These are phyloP conservation scores for Pseudogymnoascus sp. DNA, from an alignment of 2,329 filamentous ascomycete genomes.

Conservation along the genomic window DNA sequence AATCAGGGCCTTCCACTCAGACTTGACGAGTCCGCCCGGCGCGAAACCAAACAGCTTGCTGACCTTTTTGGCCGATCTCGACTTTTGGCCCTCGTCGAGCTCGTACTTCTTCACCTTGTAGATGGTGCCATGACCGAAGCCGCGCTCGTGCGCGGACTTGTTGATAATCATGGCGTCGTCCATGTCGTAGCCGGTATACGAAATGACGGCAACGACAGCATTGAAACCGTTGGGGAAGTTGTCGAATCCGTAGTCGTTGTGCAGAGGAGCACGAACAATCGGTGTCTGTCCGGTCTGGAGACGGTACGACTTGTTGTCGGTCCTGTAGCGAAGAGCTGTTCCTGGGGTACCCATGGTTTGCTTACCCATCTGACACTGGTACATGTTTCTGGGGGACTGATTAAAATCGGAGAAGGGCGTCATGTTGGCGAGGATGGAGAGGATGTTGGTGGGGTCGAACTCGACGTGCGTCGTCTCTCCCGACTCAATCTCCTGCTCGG, in stretches of 20 bases:
- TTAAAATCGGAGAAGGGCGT: conserved; percentile 99
- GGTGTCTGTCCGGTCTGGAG: conserved; percentile 95
- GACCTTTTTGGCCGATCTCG: conserved; percentile 57
- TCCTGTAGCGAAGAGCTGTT: conserved; percentile 74
- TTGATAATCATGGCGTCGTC: conserved; percentile 99
- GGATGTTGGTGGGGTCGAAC: conserved; percentile 87
- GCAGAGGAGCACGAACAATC: conserved; percentile 80
- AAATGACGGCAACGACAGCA: conserved; percentile 92
- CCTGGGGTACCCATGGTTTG: conserved; percentile 98
- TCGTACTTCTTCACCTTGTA: conserved; percentile 96
- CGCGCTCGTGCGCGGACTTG: conserved; percentile 91
- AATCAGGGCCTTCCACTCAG: conserved; percentile 61
- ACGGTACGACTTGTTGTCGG: conserved; percentile 94
- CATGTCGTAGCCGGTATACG: conserved; percentile 99
- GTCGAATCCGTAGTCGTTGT: conserved; percentile 94
- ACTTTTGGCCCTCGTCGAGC: conserved; percentile 64
- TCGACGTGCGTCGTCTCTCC: conserved; percentile 90
- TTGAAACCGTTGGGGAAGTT: conserved; percentile 98
- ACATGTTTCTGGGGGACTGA: conserved; percentile 98
- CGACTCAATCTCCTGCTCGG: conserved; percentile 79
- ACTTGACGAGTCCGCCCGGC: conserved; percentile 63
- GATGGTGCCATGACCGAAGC: conserved; percentile 90
- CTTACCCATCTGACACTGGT: conserved; percentile 98
- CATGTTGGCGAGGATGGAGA: conserved; percentile 97
- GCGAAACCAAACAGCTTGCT: conserved; percentile 88